phyloP scores from a whole-genome alignment of 177 flowering plant species.

The Vitis hybrid region DNA sequence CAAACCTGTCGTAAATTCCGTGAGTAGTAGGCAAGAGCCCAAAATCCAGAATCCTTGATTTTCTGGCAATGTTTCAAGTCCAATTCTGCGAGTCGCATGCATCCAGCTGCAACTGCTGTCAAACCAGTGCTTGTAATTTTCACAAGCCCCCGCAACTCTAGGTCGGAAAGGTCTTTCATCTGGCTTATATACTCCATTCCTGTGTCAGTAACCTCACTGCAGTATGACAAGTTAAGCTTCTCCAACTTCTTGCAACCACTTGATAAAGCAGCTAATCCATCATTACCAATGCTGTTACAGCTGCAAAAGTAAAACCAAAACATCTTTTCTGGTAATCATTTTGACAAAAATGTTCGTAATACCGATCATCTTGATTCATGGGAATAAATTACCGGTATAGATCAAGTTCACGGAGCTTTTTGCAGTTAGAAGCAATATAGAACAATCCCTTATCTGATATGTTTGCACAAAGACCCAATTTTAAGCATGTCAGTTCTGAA shows the following conservation, averaged over 20 bases:
- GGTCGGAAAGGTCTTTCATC: slow-evolving; percentile 49
- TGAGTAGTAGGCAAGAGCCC: slow-evolving; percentile 54
- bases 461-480: slow-evolving; percentile 30
- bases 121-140: slow-evolving; percentile 53
- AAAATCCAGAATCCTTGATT: slow-evolving; percentile 56
- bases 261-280: slow-evolving; percentile 53
- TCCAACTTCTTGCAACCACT: slow-evolving; percentile 66
- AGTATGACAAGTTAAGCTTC: slow-evolving; percentile 65
- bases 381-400: slow-evolving; percentile 50
- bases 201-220: slow-evolving; percentile 44
- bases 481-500: slow-evolving; percentile 26
- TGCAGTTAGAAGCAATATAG: slow-evolving; percentile 47
- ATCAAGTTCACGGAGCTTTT: slow-evolving; percentile 56
- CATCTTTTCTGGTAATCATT: neutral
- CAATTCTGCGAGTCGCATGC: slow-evolving; percentile 52
- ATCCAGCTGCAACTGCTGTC: slow-evolving; percentile 51
- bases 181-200: slow-evolving; percentile 47
- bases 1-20: slow-evolving; percentile 60
- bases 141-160: slow-evolving; percentile 57
- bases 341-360: neutral
- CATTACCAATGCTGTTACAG: slow-evolving; percentile 58
- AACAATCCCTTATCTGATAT: slow-evolving; percentile 56
- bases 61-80: slow-evolving; percentile 62
- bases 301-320: slow-evolving; percentile 27
- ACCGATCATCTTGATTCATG: neutral